phyloP scores from a whole-genome alignment of 805 yeast species.

The Yamadazyma philogaea region DNA sequence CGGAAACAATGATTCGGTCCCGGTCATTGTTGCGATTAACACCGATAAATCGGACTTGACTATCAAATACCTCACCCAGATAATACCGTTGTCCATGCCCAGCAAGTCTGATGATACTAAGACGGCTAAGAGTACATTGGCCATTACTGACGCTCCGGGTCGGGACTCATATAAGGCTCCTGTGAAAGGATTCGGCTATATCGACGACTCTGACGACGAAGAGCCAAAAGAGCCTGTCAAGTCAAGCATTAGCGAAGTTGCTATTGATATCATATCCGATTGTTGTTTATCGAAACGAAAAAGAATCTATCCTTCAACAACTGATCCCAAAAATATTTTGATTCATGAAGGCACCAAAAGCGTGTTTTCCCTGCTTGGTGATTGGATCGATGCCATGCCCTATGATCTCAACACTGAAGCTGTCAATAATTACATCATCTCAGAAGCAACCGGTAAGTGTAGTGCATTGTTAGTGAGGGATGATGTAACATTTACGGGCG shows the following conservation, averaged over 20 bases:
- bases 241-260: neutral
- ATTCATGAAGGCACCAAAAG: slow-evolving; percentile 7
- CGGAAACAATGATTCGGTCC: slow-evolving; percentile 13
- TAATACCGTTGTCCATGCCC: slow-evolving; percentile 27
- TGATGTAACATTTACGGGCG: slow-evolving; percentile 26
- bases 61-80: slow-evolving; percentile 22
- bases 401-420: neutral
- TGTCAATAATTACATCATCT: neutral
- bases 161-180: slow-evolving; percentile 3
- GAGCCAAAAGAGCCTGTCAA: slow-evolving; percentile 1
- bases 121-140: neutral
- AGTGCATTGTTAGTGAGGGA: slow-evolving; percentile 21
- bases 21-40: slow-evolving; percentile 16
- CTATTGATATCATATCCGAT: slow-evolving; percentile 18
- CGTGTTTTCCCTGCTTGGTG: slow-evolving; percentile 14
- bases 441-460: neutral
- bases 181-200: slow-evolving; percentile 6
- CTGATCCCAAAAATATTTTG: slow-evolving; percentile 7
- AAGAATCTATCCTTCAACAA: slow-evolving; percentile 5
- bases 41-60: slow-evolving; percentile 8
- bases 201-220: slow-evolving; percentile 3
- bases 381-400: slow-evolving; percentile 17
- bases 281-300: neutral
- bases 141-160: neutral
- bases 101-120: neutral